Evolutionary conservation across 148 eudicot species (phyloP).

Genomic region (Fallopia convolvulus): DNA sequence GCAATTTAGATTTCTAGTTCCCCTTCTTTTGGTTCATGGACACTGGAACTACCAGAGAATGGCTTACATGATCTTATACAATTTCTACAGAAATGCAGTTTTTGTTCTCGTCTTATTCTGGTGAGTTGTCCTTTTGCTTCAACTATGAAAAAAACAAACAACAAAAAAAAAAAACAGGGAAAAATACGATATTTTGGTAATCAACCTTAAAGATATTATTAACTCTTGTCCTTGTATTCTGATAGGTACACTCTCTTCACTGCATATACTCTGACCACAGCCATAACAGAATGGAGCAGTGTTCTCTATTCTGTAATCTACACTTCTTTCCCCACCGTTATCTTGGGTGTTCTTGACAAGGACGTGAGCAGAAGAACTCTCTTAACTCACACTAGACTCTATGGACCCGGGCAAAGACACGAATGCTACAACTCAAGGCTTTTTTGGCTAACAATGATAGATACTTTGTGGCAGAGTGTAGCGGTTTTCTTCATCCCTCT

Average conservation of each 20-base stretch:
- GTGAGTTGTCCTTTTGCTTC: conserved; percentile 32
- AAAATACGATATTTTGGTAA: not conserved
- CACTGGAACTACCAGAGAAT: conserved; percentile 99
- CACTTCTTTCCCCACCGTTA: conserved; percentile 77
- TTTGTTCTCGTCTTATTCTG: conserved; percentile 84
- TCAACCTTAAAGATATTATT: not conserved
- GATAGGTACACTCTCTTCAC: conserved; percentile 80
- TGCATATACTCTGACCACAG: conserved; percentile 75
- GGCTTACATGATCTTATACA: conserved; percentile 93
- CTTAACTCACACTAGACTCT: conserved; percentile 70
- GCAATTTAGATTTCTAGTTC: conserved; percentile 89
- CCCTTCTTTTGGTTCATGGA: conserved; percentile 88
- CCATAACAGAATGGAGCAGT: conserved; percentile 97
- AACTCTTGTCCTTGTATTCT: conserved; percentile 11
- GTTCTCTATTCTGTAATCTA: conserved; percentile 79
- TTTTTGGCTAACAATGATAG: conserved; percentile 81
- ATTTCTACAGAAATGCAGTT: conserved; percentile 92
- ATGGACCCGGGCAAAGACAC: conserved; percentile 73
- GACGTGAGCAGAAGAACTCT: conserved; percentile 79
- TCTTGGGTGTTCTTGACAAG: conserved; percentile 90
- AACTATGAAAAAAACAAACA: not conserved
- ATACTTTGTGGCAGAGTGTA: conserved; percentile 89
- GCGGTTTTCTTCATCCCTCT: conserved; percentile 70
- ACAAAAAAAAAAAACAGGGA: not conserved
- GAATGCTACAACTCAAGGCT: conserved; percentile 71